These are phyloP conservation scores for Salisapilia sapeloensis DNA, from an alignment of 352 stramenopile species.

Conservation along the genomic window DNA sequence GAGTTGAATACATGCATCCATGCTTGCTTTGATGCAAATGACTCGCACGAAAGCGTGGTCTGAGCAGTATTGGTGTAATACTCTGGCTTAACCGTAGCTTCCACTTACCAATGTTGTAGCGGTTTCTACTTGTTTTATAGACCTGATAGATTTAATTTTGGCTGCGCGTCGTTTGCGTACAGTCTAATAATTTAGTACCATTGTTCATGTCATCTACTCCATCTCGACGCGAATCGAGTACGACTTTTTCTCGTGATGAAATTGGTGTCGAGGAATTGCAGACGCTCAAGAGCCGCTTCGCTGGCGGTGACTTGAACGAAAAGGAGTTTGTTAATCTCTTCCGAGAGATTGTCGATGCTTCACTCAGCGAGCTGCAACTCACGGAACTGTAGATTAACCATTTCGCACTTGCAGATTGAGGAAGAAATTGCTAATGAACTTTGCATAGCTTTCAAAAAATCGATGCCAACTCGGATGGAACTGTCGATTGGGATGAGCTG, in stretches of 20 bases:
- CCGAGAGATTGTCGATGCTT: conserved; percentile 60
- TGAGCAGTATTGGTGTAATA: background rate
- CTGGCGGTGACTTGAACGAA: conserved; percentile 66
- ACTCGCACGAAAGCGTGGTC: background rate
- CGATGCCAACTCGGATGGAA: conserved; percentile 74
- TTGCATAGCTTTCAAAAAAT: conserved; percentile 69
- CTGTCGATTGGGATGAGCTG: conserved; percentile 82
- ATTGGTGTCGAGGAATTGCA: conserved; percentile 70
- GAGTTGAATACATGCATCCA: too few relatives aligned
- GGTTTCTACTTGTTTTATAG: background rate
- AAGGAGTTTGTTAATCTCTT: conserved; percentile 77
- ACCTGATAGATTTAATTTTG: too few relatives aligned
- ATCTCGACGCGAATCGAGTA: conserved; percentile 16
- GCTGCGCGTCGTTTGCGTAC: background rate
- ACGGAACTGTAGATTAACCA: conserved; percentile 40
- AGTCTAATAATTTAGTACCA: background rate
- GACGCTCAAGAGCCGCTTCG: conserved; percentile 73
- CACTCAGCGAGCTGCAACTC: conserved; percentile 59
- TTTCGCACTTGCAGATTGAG: background rate
- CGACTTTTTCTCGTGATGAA: conserved; percentile 59
- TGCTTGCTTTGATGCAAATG: too few relatives aligned
- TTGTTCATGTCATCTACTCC: conserved; percentile 1
- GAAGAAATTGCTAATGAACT: background rate
- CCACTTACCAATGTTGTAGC: background rate
- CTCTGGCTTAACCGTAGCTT: background rate